Conservation (phyloP, 2,329 filamentous ascomycete genomes). For the Myriosclerotinia duriaeana region DNA sequence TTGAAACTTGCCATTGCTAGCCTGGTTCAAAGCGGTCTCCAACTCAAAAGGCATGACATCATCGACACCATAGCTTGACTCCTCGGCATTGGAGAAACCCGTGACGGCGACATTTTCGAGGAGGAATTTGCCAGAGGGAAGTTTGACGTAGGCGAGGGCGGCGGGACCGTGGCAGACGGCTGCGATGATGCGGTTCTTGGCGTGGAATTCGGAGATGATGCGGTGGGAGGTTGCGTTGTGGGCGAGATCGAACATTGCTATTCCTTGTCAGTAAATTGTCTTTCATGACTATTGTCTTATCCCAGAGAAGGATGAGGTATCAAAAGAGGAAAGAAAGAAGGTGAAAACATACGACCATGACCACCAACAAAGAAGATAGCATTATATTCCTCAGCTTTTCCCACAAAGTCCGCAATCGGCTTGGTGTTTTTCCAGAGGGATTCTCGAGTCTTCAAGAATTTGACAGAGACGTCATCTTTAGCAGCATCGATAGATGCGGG, state of each 20-base stretch:
- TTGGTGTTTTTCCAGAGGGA: conserved; percentile 54
- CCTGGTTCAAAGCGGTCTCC: conserved; percentile 52
- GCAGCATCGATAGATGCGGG: conserved; percentile 46
- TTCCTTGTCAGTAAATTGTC: neutral
- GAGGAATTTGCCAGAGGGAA: conserved; percentile 52
- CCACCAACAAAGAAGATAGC: conserved; percentile 60
- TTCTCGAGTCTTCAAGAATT: conserved; percentile 49
- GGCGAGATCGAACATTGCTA: conserved; percentile 47
- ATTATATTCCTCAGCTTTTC: conserved; percentile 52
- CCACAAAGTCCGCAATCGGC: conserved; percentile 49
- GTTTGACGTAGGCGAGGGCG: conserved; percentile 57
- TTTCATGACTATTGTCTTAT: neutral
- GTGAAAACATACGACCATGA: conserved; percentile 50
- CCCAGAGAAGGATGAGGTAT: neutral
- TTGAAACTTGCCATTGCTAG: conserved; percentile 54
- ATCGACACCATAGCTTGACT: conserved; percentile 44
- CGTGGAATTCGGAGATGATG: conserved; percentile 62
- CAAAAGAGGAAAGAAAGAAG: neutral
- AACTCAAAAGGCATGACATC: conserved; percentile 59
- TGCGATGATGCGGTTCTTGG: conserved; percentile 59
- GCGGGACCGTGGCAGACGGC: conserved; percentile 70
- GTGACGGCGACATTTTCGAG: conserved; percentile 58
- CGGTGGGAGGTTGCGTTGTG: conserved; percentile 55
- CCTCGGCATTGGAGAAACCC: conserved; percentile 57
- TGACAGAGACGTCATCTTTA: conserved; percentile 44